phyloP scores from a whole-genome alignment of 2,329 filamentous ascomycete genomes.

The Diaporthe batatas region DNA sequence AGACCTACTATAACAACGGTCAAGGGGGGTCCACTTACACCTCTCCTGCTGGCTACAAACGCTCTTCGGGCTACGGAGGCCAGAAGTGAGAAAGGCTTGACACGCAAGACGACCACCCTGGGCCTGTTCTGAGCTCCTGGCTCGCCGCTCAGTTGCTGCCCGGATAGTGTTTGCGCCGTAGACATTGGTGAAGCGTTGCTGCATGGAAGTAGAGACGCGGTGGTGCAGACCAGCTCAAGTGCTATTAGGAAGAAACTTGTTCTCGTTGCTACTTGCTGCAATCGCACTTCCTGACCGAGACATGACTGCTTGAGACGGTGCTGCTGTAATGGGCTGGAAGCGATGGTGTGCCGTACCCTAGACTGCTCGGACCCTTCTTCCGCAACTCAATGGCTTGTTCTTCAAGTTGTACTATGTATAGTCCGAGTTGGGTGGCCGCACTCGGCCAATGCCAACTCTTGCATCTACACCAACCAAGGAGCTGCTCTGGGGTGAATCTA shows the following conservation, averaged over 20 bases:
- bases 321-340: background rate
- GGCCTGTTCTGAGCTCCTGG: background rate
- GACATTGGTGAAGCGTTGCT: background rate
- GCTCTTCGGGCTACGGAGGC: conserved; percentile 46
- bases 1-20: conserved; percentile 75
- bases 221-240: background rate
- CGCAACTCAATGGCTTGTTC: background rate
- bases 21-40: conserved; percentile 72
- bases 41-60: conserved; percentile 59
- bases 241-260: background rate
- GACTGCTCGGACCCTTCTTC: background rate
- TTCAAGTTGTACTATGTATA: background rate
- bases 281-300: background rate
- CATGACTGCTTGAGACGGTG: background rate
- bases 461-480: background rate
- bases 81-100: conserved; percentile 28
- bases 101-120: no score
- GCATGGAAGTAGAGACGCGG: background rate
- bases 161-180: no score
- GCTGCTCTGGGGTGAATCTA: background rate
- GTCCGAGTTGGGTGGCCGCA: background rate
- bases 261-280: no score
- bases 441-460: background rate
- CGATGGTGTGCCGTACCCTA: background rate
- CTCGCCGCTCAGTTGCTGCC: background rate